Conservation (phyloP, 306 rosid genomes). For the Crataegus laevigata region DNA sequence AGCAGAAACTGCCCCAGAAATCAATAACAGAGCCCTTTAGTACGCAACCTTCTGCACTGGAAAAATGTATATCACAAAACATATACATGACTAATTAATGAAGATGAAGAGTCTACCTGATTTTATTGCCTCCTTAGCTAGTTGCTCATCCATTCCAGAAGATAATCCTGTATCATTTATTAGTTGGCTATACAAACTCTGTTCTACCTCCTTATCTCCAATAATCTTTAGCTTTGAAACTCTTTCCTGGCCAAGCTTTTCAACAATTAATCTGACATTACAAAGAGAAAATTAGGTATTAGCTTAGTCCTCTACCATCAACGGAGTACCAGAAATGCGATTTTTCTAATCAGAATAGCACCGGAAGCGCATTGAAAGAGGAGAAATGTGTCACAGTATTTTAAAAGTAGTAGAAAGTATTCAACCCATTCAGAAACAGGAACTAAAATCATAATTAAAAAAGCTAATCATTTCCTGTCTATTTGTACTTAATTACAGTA, state of each 20-base stretch:
- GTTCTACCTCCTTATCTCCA: slow-evolving; percentile 66
- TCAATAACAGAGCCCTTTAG: slow-evolving; percentile 29
- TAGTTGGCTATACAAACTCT: slow-evolving; percentile 66
- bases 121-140: slow-evolving; percentile 67
- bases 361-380: slow-evolving; percentile 3
- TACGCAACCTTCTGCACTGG: slow-evolving; percentile 15
- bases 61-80: slow-evolving; percentile 13
- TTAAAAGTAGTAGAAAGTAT: not conserved
- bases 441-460: too few relatives aligned
- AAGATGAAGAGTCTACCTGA: slow-evolving; percentile 49
- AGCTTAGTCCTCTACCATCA: slow-evolving; percentile 13
- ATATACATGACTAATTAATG: slow-evolving; percentile 16
- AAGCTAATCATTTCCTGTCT: not conserved
- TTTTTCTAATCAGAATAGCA: not conserved
- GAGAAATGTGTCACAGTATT: not conserved
- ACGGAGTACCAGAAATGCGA: not conserved
- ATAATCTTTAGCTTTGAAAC: slow-evolving; percentile 50
- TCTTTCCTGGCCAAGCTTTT: slow-evolving; percentile 76
- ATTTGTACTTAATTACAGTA: not conserved
- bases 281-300: slow-evolving; percentile 11
- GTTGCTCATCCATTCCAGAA: slow-evolving; percentile 61
- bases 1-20: slow-evolving; percentile 55
- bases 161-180: slow-evolving; percentile 38
- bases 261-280: slow-evolving; percentile 46
- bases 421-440: not conserved